A percentile compares a stretch with the other conserved stretches of the same genome.
These are phyloP conservation scores for Boletellus ananas DNA, from an alignment of 768 basidiomycete species.

Conservation along the genomic window DNA sequence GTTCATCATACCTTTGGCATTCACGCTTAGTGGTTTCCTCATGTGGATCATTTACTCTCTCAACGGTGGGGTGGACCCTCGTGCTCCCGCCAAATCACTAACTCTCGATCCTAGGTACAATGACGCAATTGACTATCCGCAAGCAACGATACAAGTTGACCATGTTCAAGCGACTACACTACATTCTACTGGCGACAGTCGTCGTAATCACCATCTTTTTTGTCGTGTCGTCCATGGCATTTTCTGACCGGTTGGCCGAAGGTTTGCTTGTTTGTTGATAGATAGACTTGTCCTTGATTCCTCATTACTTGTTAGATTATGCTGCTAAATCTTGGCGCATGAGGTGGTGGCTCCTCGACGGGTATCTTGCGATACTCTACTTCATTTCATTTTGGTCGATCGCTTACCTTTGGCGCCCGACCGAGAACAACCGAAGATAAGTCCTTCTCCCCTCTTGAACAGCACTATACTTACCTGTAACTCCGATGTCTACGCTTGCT, in stretches of 20 bases:
- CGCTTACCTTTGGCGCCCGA: slow-evolving; percentile 91
- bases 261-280: slow-evolving; percentile 41
- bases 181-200: slow-evolving; percentile 79
- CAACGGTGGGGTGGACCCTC: slow-evolving; percentile 54
- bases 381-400: slow-evolving; percentile 75
- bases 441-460: slow-evolving; percentile 28
- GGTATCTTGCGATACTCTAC: slow-evolving; percentile 89
- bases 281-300: neutral
- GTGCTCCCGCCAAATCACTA: neutral
- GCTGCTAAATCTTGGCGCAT: slow-evolving; percentile 85
- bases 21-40: slow-evolving; percentile 93
- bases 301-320: slow-evolving; percentile 57
- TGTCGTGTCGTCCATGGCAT: slow-evolving; percentile 85
- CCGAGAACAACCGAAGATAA: slow-evolving; percentile 83
- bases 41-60: slow-evolving; percentile 93
- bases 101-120: slow-evolving; percentile 59
- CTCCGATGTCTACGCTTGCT: slow-evolving; percentile 61
- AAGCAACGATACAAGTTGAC: slow-evolving; percentile 83
- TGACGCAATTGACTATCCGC: slow-evolving; percentile 76
- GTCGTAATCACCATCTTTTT: slow-evolving; percentile 86
- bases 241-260: slow-evolving; percentile 89
- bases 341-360: slow-evolving; percentile 96
- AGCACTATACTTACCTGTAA: slow-evolving; percentile 16
- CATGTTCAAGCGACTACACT: slow-evolving; percentile 87
- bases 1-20: slow-evolving; percentile 91